Evolutionary conservation across 176 grass and related monocot genomes (phyloP).

Genomic region (Lolium rigidum): DNA sequence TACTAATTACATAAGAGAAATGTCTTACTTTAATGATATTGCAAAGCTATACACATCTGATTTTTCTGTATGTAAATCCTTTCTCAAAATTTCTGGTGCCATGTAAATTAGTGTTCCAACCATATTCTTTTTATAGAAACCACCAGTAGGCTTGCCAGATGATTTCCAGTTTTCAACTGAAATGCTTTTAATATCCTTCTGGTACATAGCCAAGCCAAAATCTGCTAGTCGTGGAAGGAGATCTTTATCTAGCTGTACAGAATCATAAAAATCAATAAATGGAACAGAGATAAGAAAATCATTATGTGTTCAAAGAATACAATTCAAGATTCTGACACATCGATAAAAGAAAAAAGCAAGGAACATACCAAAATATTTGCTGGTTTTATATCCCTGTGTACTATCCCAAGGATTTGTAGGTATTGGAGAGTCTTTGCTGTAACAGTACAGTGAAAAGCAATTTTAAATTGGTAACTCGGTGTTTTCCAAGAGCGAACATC

Average conservation of each 20-base stretch:
- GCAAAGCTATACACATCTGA: constrained; percentile 96
- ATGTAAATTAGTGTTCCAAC: constrained; percentile 98
- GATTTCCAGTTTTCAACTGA: constrained; percentile 96
- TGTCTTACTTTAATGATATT: constrained; percentile 94
- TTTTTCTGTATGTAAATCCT: constrained; percentile 90
- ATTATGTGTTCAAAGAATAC: constrained; percentile 6
- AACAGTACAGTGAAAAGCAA: constrained; percentile 38
- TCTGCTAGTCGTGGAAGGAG: constrained; percentile 83
- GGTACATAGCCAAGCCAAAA: constrained; percentile 91
- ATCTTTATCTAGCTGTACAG: constrained; percentile 72
- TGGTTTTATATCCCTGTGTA: constrained; percentile 97
- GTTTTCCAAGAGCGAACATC: constrained; percentile 14
- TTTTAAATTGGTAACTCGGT: constrained; percentile 34
- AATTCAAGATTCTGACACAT: constrained; percentile 10
- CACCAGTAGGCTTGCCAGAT: constrained; percentile 93
- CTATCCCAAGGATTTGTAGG: constrained; percentile 67
- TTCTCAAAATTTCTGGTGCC: constrained; percentile 98
- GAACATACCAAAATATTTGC: constrained; percentile 95
- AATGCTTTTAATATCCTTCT: constrained; percentile 90
- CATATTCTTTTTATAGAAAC: constrained; percentile 98
- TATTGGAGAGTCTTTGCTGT: constrained; percentile 85
- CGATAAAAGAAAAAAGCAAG: constrained; percentile 37
- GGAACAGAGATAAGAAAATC: constrained; percentile 2
- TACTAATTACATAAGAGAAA: constrained; percentile 35
- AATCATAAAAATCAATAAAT: constrained; percentile 34